Conservation (phyloP, 2,329 filamentous ascomycete species). For the Coleophoma eucalyptorum region DNA sequence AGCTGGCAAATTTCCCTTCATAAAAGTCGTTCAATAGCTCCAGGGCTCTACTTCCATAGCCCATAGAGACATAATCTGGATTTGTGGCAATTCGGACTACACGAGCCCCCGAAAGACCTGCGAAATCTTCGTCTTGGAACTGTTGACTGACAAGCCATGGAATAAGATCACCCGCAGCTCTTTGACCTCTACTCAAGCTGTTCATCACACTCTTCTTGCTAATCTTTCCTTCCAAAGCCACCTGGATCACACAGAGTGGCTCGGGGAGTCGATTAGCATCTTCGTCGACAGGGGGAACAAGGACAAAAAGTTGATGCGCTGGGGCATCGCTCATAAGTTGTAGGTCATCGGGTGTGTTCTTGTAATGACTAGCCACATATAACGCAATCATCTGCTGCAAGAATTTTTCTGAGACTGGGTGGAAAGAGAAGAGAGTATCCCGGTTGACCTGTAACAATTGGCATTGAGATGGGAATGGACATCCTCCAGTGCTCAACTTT, state of each 20-base stretch:
- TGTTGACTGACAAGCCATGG: conserved; percentile 98
- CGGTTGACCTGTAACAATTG: conserved; percentile 92
- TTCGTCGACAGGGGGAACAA: conserved; percentile 81
- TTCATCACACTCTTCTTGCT: conserved; percentile 90
- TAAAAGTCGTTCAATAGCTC: conserved; percentile 89
- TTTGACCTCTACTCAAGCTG: conserved; percentile 81
- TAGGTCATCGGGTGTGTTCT: conserved; percentile 97
- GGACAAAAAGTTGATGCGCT: conserved; percentile 91
- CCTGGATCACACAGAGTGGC: conserved; percentile 90
- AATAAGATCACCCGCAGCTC: conserved; percentile 89
- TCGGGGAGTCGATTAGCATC: conserved; percentile 78
- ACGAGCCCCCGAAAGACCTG: conserved; percentile 84
- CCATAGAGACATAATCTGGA: conserved; percentile 88
- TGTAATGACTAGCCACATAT: conserved; percentile 96
- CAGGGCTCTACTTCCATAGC: conserved; percentile 86
- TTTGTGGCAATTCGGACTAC: conserved; percentile 95
- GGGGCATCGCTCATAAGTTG: conserved; percentile 98
- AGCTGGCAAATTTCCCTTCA: conserved; percentile 82
- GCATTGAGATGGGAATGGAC: conserved; percentile 86
- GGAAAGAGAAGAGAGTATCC: conserved; percentile 96
- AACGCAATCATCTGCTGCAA: conserved; percentile 97
- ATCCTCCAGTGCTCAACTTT: conserved; percentile 67
- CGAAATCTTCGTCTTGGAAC: conserved; percentile 97
- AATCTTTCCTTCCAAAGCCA: conserved; percentile 91
- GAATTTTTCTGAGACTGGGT: conserved; percentile 95